Conservation (phyloP, 352 stramenopile genomes). For the Pythium sukuiense region DNA sequence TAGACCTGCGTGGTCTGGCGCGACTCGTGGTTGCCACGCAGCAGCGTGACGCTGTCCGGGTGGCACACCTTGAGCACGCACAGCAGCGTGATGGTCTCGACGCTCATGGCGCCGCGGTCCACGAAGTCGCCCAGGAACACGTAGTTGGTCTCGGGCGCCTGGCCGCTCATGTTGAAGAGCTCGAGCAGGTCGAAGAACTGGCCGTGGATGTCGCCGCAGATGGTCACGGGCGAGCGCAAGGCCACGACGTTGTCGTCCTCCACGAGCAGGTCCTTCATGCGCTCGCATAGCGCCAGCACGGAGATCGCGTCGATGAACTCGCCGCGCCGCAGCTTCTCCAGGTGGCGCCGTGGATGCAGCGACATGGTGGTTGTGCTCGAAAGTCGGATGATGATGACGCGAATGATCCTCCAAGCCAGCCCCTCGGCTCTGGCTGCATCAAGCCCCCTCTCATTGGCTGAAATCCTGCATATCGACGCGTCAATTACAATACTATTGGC, state of each 20-base stretch:
- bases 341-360: constrained; percentile 27
- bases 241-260: constrained; percentile 86
- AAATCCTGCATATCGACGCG: background rate
- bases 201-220: constrained; percentile 89
- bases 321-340: constrained; percentile 76
- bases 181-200: constrained; percentile 90
- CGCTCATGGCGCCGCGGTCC: constrained; percentile 87
- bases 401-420: background rate
- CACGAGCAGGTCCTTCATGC: constrained; percentile 86
- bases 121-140: constrained; percentile 91
- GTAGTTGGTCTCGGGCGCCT: constrained; percentile 89
- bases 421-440: background rate
- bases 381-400: background rate
- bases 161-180: constrained; percentile 87
- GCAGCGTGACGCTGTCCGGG: constrained; percentile 84
- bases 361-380: constrained; percentile 11
- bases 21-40: constrained; percentile 67
- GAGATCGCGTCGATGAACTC: constrained; percentile 87
- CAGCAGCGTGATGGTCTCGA: constrained; percentile 84
- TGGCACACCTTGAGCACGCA: constrained; percentile 88
- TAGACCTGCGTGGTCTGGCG: constrained; percentile 67
- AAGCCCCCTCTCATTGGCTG: background rate
- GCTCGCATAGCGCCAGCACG: constrained; percentile 88
- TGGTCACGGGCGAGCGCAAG: constrained; percentile 83
- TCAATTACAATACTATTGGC: constrained; percentile 1